Percentiles rank a stretch among this genome's conserved stretches.
Evolutionary conservation across 1,139 yeast species (phyloP).

Genomic region (Saccharomyces hybrid): DNA sequence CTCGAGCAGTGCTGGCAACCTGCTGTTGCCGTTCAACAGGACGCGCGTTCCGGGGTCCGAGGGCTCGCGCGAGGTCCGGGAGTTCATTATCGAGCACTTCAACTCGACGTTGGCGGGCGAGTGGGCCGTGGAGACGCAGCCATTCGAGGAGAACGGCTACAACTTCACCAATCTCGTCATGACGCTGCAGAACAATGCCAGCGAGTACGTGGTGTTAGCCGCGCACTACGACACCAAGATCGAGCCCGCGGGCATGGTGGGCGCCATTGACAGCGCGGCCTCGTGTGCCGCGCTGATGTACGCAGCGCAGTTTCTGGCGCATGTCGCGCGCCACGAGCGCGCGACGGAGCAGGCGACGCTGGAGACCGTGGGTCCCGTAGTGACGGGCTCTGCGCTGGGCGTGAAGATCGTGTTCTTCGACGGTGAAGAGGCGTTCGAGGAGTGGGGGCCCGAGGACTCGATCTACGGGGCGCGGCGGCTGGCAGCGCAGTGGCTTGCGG

Average conservation of each 20-base stretch:
- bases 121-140: slow-evolving; percentile 39
- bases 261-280: slow-evolving; percentile 53
- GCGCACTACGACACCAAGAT: slow-evolving; percentile 51
- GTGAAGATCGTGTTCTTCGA: slow-evolving; percentile 48
- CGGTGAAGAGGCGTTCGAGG: slow-evolving; percentile 50
- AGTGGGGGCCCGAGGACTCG: slow-evolving; percentile 46
- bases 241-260: slow-evolving; percentile 46
- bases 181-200: slow-evolving; percentile 18
- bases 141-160: slow-evolving; percentile 34
- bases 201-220: slow-evolving; percentile 36
- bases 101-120: slow-evolving; percentile 13
- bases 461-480: slow-evolving; percentile 48
- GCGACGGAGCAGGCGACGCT: not conserved
- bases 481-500: slow-evolving; percentile 36
- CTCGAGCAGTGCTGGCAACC: not conserved
- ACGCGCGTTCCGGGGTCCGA: slow-evolving; percentile 42
- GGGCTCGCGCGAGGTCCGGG: slow-evolving; percentile 35
- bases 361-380: not conserved
- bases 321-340: slow-evolving; percentile 7
- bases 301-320: slow-evolving; percentile 34
- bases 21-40: slow-evolving; percentile 30
- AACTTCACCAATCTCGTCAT: slow-evolving; percentile 43
- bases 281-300: slow-evolving; percentile 48
- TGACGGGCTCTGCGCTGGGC: slow-evolving; percentile 30
- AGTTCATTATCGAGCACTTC: slow-evolving; percentile 34